These are phyloP conservation scores for Acorus calamus DNA, from an alignment of 106 monocot genomes.

Conservation along the genomic window DNA sequence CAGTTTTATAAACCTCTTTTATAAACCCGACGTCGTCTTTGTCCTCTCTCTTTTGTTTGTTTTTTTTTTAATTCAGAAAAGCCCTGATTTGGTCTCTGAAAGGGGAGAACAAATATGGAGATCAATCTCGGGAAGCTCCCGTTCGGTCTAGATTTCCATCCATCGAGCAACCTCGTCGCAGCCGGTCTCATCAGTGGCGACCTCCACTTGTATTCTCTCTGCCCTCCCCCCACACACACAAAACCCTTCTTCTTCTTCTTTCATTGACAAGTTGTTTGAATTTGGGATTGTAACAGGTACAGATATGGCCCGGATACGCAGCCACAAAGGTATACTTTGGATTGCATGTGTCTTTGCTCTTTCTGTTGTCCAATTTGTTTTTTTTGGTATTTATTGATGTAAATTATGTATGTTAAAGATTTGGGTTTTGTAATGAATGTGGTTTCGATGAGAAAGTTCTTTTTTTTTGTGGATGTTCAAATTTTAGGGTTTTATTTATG, in stretches of 20 bases:
- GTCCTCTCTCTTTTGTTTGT: no score
- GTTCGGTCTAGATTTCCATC: conserved; percentile 91
- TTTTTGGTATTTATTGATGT: neutral
- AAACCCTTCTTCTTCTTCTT: neutral
- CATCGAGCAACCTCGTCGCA: conserved; percentile 48
- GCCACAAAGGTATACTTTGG: conserved; percentile 43
- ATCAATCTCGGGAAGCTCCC: conserved; percentile 43
- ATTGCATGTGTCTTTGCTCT: neutral
- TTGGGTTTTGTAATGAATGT: no score
- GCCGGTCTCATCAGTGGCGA: conserved; percentile 71
- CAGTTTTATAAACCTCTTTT: no score
- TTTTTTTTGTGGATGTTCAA: no score
- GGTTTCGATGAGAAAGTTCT: no score
- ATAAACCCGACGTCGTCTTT: no score
- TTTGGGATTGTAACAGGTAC: conserved; percentile 31
- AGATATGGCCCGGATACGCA: conserved; percentile 46
- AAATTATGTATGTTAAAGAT: no score
- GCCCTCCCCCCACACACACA: no score
- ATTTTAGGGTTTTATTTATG: no score
- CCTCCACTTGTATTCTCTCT: conserved; percentile 46
- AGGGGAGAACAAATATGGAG: conserved; percentile 37
- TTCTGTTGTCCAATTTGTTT: neutral
- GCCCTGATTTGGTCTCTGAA: no score
- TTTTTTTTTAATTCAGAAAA: no score
- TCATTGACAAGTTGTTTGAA: neutral